Evolutionary conservation across 768 basidiomycete genomes (phyloP).

Genomic region (Dioszegia crocea): DNA sequence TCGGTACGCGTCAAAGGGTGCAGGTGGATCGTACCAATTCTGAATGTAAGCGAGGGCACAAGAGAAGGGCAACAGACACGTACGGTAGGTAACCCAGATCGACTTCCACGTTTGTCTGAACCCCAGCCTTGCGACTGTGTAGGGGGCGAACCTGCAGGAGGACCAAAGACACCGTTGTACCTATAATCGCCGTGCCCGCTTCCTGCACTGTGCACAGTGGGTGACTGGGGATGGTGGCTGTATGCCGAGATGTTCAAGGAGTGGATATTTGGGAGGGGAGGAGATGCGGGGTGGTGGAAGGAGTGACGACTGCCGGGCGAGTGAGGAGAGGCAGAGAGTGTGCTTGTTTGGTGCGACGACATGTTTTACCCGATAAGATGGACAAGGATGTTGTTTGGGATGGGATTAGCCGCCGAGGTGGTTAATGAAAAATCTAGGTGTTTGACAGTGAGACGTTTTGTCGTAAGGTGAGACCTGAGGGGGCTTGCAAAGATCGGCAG

Average conservation of each 20-base stretch:
- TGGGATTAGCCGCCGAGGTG: not conserved
- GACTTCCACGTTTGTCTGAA: conserved; percentile 25
- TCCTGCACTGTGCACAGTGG: not conserved
- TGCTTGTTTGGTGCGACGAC: conserved; percentile 5
- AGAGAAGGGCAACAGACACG: not conserved
- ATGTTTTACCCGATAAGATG: too few relatives aligned
- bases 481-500: not conserved
- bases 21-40: conserved; percentile 40
- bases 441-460: not conserved
- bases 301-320: not conserved
- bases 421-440: not conserved
- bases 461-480: not conserved
- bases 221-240: not conserved
- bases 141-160: conserved; percentile 18
- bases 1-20: conserved; percentile 36
- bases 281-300: conserved; percentile 23
- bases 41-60: not conserved
- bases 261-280: conserved; percentile 39
- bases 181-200: conserved; percentile 17
- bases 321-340: conserved; percentile 1
- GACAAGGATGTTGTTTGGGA: not conserved
- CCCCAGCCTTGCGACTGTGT: conserved; percentile 17
- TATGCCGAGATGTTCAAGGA: conserved; percentile 36
- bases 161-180: conserved; percentile 43
- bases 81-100: conserved; percentile 32